Evolutionary conservation across 2,329 filamentous ascomycete species (phyloP).

Genomic region (Aspergillus brunneoviolaceus): DNA sequence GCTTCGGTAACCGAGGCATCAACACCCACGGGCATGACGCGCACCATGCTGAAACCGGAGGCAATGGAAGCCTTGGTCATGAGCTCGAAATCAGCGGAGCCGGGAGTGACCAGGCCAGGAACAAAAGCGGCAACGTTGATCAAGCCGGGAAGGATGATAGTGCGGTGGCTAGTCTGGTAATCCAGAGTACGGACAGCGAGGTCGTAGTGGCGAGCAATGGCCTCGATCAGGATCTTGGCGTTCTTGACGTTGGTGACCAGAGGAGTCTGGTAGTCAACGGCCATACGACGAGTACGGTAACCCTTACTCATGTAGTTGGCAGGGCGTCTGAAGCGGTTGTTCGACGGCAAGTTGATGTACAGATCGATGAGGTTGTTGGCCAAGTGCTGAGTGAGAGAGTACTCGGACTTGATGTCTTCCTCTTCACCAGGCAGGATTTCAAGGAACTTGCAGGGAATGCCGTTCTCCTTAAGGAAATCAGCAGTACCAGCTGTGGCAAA

Average conservation of each 20-base stretch:
- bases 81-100: conserved; percentile 66
- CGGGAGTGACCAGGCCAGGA: conserved; percentile 65
- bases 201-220: conserved; percentile 84
- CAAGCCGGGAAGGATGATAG: conserved; percentile 69
- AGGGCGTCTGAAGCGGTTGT: conserved; percentile 92
- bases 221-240: conserved; percentile 94
- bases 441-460: conserved; percentile 87
- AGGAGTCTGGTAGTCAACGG: conserved; percentile 95
- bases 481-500: conserved; percentile 96
- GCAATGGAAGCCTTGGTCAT: conserved; percentile 73
- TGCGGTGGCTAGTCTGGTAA: conserved; percentile 85
- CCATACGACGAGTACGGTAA: conserved; percentile 95
- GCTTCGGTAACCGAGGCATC: conserved; percentile 72
- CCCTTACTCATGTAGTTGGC: conserved; percentile 99
- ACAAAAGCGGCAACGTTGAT: conserved; percentile 81
- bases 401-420: conserved; percentile 88
- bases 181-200: conserved; percentile 80
- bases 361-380: conserved; percentile 97
- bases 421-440: conserved; percentile 78
- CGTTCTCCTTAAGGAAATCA: conserved; percentile 92
- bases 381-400: conserved; percentile 93
- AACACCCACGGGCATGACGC: conserved; percentile 73
- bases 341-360: conserved; percentile 99
- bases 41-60: conserved; percentile 76
- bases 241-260: conserved; percentile 99